These are phyloP conservation scores for Kitagawia praeruptora DNA, from an alignment of 129 eudicot species.

Conservation along the genomic window DNA sequence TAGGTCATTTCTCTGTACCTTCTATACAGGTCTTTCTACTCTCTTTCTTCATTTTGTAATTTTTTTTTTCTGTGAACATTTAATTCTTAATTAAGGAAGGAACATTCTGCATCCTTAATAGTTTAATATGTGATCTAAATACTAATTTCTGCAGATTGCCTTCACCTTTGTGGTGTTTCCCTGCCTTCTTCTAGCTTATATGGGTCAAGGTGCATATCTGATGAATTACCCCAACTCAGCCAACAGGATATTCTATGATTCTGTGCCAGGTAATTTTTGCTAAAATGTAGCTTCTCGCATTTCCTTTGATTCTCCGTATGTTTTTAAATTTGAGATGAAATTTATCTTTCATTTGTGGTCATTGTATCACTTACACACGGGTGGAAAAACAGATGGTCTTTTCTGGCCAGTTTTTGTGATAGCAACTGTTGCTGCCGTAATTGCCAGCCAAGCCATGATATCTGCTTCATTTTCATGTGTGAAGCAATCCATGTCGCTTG, in stretches of 20 bases:
- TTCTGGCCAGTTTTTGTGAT: conserved; percentile 89
- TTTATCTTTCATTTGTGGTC: not conserved
- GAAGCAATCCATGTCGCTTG: conserved; percentile 92
- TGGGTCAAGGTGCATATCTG: conserved; percentile 97
- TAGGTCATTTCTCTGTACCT: conserved; percentile 90
- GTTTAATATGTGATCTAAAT: not conserved
- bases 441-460: conserved; percentile 99
- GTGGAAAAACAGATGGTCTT: conserved; percentile 48
- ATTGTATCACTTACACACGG: not conserved
- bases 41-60: not conserved
- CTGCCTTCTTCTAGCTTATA: conserved; percentile 93
- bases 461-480: conserved; percentile 91
- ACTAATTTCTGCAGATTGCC: conserved; percentile 53
- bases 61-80: not conserved
- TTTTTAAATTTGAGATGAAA: not conserved
- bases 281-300: not conserved
- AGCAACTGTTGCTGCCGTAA: conserved; percentile 88
- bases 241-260: conserved; percentile 66
- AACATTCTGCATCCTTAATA: not conserved
- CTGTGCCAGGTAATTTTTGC: conserved; percentile 62
- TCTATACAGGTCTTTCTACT: conserved; percentile 64
- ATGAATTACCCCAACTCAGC: conserved; percentile 56
- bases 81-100: not conserved
- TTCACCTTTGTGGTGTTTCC: conserved; percentile 85
- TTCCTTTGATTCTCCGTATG: not conserved